phyloP scores from a whole-genome alignment of 2,329 filamentous ascomycete species.

The Blumeria hordei region DNA sequence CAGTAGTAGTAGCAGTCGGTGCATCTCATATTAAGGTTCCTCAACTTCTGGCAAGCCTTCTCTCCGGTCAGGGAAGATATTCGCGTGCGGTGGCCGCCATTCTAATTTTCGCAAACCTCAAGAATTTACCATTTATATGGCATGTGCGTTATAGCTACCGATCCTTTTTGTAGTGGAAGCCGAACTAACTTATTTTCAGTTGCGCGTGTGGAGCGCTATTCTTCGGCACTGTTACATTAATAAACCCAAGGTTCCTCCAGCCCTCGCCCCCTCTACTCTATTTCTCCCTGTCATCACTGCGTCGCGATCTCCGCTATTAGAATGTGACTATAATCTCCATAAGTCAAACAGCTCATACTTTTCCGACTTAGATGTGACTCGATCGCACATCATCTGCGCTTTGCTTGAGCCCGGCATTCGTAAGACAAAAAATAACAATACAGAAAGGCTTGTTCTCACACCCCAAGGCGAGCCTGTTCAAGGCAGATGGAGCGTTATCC shows the following conservation, averaged over 20 bases:
- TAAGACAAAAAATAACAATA: conserved; percentile 23
- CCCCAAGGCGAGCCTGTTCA: conserved; percentile 18
- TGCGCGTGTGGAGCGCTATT: conserved; percentile 23
- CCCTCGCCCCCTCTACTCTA: conserved; percentile 18
- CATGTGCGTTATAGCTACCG: conserved; percentile 22
- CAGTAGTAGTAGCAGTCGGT: no score
- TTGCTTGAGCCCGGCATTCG: conserved; percentile 35
- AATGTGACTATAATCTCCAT: conserved; percentile 51
- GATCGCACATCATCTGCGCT: conserved; percentile 55
- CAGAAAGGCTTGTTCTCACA: conserved; percentile 21
- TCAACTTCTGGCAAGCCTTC: conserved; percentile 2
- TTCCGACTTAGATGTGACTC: conserved; percentile 44
- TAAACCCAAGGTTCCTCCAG: conserved; percentile 16
- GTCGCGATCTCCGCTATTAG: conserved; percentile 32
- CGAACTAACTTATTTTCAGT: conserved; percentile 11
- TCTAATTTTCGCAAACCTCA: conserved; percentile 27
- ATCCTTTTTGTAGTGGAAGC: background rate
- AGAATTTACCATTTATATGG: conserved; percentile 33
- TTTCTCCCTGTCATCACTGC: conserved; percentile 36
- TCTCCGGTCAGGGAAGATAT: conserved; percentile 14
- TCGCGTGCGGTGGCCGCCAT: conserved; percentile 14
- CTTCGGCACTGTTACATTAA: conserved; percentile 20
- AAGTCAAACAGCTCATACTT: conserved; percentile 52
- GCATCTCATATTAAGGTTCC: no score
- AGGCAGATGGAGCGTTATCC: conserved; percentile 34